These are phyloP conservation scores for Malania oleifera DNA, from an alignment of 164 flowering plant species.

Conservation along the genomic window DNA sequence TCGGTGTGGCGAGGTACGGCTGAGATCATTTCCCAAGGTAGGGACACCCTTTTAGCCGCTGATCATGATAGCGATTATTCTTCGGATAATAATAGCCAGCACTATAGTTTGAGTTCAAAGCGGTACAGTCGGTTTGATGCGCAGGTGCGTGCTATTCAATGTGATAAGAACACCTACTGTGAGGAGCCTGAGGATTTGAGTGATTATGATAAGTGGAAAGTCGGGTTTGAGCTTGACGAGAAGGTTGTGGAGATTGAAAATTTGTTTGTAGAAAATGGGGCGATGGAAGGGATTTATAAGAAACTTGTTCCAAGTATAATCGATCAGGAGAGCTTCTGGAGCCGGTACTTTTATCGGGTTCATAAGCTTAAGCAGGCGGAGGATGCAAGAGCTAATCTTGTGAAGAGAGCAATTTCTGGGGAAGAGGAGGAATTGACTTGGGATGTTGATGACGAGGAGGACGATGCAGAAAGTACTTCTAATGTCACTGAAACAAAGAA, in stretches of 20 bases:
- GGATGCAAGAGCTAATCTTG: constrained; percentile 66
- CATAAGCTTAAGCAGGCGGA: constrained; percentile 61
- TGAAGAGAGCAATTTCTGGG: constrained; percentile 59
- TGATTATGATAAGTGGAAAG: constrained; percentile 55
- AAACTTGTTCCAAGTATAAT: constrained; percentile 52
- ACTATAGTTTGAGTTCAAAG: constrained; percentile 13
- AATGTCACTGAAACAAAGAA: constrained; percentile 1
- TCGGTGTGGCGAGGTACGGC: constrained; percentile 65
- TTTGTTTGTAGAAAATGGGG: constrained; percentile 42
- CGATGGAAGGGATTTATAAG: constrained; percentile 35
- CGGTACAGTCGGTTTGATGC: constrained; percentile 62
- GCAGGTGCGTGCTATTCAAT: constrained; percentile 39
- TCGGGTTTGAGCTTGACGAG: constrained; percentile 56
- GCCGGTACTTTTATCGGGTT: constrained; percentile 62
- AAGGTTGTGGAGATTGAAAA: constrained; percentile 47
- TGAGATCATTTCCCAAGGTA: constrained; percentile 56
- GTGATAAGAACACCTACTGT: constrained; percentile 47
- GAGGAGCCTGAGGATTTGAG: constrained; percentile 60
- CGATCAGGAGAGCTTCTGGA: constrained; percentile 64
- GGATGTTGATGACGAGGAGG: constrained; percentile 72
- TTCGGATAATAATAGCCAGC: constrained; percentile 14
- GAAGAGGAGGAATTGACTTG: constrained; percentile 80
- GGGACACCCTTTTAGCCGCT: constrained; percentile 33
- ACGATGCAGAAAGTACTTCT: constrained; percentile 8
- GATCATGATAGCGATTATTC: constrained; percentile 25